A percentile compares a stretch with the other conserved stretches of the same genome.
phyloP scores from a whole-genome alignment of 139 green algal species.

The Chlorella sp. region DNA sequence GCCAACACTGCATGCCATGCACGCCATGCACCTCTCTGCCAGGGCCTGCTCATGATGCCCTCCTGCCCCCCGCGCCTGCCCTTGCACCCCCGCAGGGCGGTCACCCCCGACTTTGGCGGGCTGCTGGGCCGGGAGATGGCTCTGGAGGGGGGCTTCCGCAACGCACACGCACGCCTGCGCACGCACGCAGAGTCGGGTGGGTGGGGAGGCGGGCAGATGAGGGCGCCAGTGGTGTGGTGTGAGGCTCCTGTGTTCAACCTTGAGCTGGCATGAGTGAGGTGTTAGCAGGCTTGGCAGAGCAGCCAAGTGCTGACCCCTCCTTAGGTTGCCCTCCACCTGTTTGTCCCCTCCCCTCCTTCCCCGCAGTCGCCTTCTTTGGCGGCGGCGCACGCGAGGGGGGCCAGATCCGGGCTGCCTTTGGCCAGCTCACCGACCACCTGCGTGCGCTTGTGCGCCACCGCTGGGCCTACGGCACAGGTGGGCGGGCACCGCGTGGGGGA shows the following conservation, averaged over 20 bases:
- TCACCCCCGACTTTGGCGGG: conserved; percentile 72
- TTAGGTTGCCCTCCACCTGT: too few species aligned
- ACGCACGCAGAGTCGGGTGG: conserved; percentile 64
- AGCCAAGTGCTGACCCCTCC: too few species aligned
- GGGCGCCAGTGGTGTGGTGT: too few species aligned
- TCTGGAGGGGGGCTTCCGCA: conserved; percentile 68
- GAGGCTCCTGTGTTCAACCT: too few species aligned
- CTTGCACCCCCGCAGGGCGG: conserved; percentile 14
- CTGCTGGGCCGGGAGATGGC: conserved; percentile 54
- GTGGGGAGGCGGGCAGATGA: neutral
- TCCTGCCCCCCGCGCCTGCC: neutral
- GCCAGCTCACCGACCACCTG: conserved; percentile 52
- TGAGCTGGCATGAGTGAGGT: too few species aligned
- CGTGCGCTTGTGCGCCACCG: conserved; percentile 39
- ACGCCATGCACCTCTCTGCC: neutral
- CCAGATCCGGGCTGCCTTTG: conserved; percentile 50
- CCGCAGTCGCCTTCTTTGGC: conserved; percentile 76
- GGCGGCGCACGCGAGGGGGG: conserved; percentile 62
- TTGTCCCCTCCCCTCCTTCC: neutral
- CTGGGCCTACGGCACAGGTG: conserved; percentile 66
- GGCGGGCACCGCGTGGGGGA: neutral
- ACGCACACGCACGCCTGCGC: conserved; percentile 61
- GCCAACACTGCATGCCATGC: neutral
- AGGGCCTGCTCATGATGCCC: too few species aligned
- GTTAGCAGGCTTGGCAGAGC: too few species aligned